Percentiles rank a stretch among this genome's conserved stretches.
These are phyloP conservation scores for Clavispora fructus DNA, from an alignment of 805 yeast species.

Conservation along the genomic window DNA sequence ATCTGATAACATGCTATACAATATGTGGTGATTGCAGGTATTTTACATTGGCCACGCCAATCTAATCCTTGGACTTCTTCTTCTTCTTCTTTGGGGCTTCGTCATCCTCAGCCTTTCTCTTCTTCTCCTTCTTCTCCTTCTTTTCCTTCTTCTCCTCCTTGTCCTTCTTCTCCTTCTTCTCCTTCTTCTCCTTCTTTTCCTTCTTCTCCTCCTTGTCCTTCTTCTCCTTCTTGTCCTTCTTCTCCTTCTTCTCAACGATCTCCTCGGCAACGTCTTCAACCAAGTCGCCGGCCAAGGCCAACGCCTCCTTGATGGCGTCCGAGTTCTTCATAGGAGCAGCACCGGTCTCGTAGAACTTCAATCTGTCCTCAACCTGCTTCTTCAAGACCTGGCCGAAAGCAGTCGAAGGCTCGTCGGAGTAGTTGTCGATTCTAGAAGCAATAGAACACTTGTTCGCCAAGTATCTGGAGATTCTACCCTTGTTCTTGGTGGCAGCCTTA, in stretches of 20 bases:
- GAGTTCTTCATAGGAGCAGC: conserved; percentile 94
- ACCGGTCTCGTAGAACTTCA: conserved; percentile 93
- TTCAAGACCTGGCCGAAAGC: conserved; percentile 87
- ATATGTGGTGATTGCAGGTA: conserved; percentile 4
- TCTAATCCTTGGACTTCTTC: conserved; percentile 43
- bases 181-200: conserved; percentile 20
- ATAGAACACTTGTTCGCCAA: conserved; percentile 98
- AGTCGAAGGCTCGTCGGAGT: conserved; percentile 88
- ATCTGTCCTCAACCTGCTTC: conserved; percentile 96
- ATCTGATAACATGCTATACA: conserved; percentile 14
- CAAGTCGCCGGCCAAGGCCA: conserved; percentile 58
- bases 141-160: conserved; percentile 28
- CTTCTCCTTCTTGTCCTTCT: conserved; percentile 19
- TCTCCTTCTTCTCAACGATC: conserved; percentile 10
- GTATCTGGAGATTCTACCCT: conserved; percentile 98
- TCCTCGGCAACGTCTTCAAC: conserved; percentile 31
- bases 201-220: conserved; percentile 26
- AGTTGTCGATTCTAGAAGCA: conserved; percentile 97
- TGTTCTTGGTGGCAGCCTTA: conserved; percentile 95
- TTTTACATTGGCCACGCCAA: conserved; percentile 1
- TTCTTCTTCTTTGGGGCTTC: conserved; percentile 38
- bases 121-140: conserved; percentile 27
- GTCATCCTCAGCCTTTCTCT: conserved; percentile 32
- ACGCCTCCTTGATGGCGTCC: conserved; percentile 90
- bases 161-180: conserved; percentile 21